Conservation (phyloP, 2,329 filamentous ascomycete genomes). For the Alternaria rosae region DNA sequence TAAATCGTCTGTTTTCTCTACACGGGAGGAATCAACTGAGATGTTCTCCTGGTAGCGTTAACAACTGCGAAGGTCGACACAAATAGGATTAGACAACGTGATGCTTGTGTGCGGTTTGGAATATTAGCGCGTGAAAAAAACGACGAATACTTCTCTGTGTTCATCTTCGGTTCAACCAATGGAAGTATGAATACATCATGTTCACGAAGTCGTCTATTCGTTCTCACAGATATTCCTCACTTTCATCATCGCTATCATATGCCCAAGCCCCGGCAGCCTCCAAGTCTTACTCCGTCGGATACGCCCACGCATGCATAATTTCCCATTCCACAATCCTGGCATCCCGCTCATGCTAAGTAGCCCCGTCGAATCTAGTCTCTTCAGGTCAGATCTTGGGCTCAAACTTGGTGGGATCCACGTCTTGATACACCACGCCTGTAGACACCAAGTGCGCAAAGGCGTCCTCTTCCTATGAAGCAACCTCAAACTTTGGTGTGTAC, state of each 20-base stretch:
- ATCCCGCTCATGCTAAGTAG: not conserved
- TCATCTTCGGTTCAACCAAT: too few species aligned
- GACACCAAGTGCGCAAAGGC: not conserved
- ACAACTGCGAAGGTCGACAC: too few species aligned
- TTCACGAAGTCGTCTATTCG: not conserved
- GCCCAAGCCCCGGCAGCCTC: not conserved
- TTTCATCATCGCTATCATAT: conserved; percentile 1
- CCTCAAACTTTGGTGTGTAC: conserved; percentile 82
- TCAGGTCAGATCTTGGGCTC: not conserved
- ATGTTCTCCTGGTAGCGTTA: too few species aligned
- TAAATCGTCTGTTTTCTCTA: too few species aligned
- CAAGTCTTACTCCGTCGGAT: not conserved
- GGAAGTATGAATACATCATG: not conserved
- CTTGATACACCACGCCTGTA: not conserved
- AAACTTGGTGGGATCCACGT: not conserved
- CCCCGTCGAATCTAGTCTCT: not conserved
- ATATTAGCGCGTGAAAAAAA: too few species aligned
- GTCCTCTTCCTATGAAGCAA: conserved; percentile 20
- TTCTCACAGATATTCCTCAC: not conserved
- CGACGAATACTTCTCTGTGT: too few species aligned
- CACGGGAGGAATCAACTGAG: too few species aligned
- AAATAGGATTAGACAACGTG: too few species aligned
- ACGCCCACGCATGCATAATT: not conserved
- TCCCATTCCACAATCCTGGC: not conserved
- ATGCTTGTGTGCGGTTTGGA: too few species aligned